Percentiles rank a stretch among this genome's conserved stretches.
Evolutionary conservation across 306 rosid genomes (phyloP).

Genomic region (Canavalia gladiata): DNA sequence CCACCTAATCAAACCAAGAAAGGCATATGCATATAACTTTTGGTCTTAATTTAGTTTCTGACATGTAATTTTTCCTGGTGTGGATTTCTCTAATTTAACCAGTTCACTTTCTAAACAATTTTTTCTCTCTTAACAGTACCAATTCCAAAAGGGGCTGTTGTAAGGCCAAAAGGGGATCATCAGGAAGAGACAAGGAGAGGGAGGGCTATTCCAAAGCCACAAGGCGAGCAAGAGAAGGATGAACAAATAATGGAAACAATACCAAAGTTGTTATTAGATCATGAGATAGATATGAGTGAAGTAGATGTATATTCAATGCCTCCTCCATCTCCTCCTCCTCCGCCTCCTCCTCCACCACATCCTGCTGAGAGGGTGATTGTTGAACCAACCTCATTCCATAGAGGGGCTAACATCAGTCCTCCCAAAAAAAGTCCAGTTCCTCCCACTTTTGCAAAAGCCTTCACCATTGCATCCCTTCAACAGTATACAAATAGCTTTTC

Average conservation of each 20-base stretch:
- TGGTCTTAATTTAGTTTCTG: conserved; percentile 36
- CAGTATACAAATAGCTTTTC: conserved; percentile 93
- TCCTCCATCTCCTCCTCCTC: conserved; percentile 63
- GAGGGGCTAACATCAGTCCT: conserved; percentile 56
- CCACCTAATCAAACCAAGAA: conserved; percentile 66
- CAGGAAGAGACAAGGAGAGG: conserved; percentile 57
- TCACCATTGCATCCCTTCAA: conserved; percentile 88
- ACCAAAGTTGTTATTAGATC: conserved; percentile 67
- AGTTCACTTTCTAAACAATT: conserved; percentile 4
- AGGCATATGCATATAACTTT: conserved; percentile 55
- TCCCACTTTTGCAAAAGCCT: conserved; percentile 67
- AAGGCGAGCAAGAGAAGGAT: conserved; percentile 56
- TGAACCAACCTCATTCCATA: conserved; percentile 58
- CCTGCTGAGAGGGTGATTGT: conserved; percentile 64
- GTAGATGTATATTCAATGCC: conserved; percentile 57
- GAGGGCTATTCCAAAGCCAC: conserved; percentile 59
- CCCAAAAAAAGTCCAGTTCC: conserved; percentile 47
- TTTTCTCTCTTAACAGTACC: conserved; percentile 52
- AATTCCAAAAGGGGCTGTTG: conserved; percentile 62
- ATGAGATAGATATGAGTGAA: conserved; percentile 61
- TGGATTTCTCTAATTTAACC: conserved; percentile 3
- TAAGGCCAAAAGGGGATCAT: conserved; percentile 62
- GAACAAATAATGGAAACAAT: conserved; percentile 52
- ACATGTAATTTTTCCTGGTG: conserved; percentile 30
- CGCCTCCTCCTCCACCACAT: conserved; percentile 66